A percentile compares a stretch with the other conserved stretches of the same genome.
These are phyloP conservation scores for Fusarium sp. DNA, from an alignment of 2,329 filamentous ascomycete genomes.

Conservation along the genomic window DNA sequence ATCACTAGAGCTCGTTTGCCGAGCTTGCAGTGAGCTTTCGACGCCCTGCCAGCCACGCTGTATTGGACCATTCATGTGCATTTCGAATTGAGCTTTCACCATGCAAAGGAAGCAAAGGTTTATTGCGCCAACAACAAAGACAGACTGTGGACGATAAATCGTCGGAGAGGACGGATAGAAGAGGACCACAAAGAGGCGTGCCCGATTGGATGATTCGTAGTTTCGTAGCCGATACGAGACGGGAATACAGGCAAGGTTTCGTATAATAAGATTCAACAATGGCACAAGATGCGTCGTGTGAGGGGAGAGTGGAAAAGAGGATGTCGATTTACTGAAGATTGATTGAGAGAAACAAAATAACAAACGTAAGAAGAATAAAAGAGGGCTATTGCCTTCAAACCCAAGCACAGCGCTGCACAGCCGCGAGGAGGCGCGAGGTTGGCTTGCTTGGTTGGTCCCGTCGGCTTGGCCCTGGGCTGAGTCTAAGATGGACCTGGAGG, in stretches of 20 bases:
- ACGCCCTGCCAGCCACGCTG: conserved; percentile 41
- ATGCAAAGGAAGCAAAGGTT: conserved; percentile 27
- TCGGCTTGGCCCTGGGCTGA: conserved; percentile 41
- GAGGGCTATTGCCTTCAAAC: conserved; percentile 33
- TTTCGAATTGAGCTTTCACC: conserved; percentile 36
- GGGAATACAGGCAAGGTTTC: conserved; percentile 17
- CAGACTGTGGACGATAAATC: conserved; percentile 5
- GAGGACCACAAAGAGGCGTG: conserved; percentile 11
- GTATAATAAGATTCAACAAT: conserved; percentile 15
- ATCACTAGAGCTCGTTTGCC: conserved; percentile 6
- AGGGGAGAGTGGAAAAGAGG: neutral
- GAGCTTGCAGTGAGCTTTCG: conserved; percentile 20
- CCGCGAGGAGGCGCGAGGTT: conserved; percentile 44
- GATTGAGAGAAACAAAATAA: conserved; percentile 18
- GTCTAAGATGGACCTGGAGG: conserved; percentile 26
- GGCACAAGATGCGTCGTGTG: neutral
- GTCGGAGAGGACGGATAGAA: conserved; percentile 24
- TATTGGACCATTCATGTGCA: conserved; percentile 43
- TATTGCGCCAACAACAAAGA: conserved; percentile 15
- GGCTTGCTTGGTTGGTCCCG: conserved; percentile 38
- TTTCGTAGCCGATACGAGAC: conserved; percentile 23
- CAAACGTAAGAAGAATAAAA: conserved; percentile 12
- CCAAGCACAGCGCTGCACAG: conserved; percentile 14
- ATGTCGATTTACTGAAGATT: conserved; percentile 16
- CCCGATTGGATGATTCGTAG: conserved; percentile 22